Evolutionary conservation across 1,139 yeast genomes (phyloP), one percentile per base, ranked within the genome.

Genomic region (Debaryomyces subglobosus): DNA sequence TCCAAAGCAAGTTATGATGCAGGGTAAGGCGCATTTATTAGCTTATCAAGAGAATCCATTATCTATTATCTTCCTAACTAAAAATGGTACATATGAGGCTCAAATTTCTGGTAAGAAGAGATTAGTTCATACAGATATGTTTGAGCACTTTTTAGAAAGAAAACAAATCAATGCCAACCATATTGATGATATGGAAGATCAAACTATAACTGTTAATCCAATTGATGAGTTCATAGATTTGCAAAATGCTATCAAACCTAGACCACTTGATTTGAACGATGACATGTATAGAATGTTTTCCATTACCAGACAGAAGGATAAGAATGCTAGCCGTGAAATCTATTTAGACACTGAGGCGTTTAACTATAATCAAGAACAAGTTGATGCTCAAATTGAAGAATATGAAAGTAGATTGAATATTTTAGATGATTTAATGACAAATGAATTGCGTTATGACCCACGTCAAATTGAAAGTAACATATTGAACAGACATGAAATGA

Each of bases 1-100:
- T n/a, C 64, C 63, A 37, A 49, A 53, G 36, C 67, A 62, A 48
- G 67, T 58, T 5, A 62, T 64, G 59, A 53, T 64, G 61, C 68
- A 63, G 52, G 69, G 68, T 44, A 61, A 65, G 55, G 46, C 67
- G 44, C 58, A 58, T 44, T 52, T 60, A 37, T 54, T 60, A 23
- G 50, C 62, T 1, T 53, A 50, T 30, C 61, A 57, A 27, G 60
- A 60, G 41, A 50, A 51, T 23, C 64, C 64, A 2, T 38, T 58
- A 6, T 49, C 55, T 15, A 51, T 61, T 15, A 47, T 61, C 2
- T 61, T 61, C 38, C 49, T 61, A 29, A 54, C 63, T 5, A 46
- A 53, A n/a, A 46, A 49, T 37, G 60, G 61, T 18, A 53, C 62
- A 18, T 59, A 58, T 45, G 60, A 59, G 39, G 52, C 51, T 9